A percentile compares a stretch with the other conserved stretches of the same genome.
Evolutionary conservation across 495 filamentous ascomycete genomes (phyloP).

Genomic region (Aspergillus kassunensis): DNA sequence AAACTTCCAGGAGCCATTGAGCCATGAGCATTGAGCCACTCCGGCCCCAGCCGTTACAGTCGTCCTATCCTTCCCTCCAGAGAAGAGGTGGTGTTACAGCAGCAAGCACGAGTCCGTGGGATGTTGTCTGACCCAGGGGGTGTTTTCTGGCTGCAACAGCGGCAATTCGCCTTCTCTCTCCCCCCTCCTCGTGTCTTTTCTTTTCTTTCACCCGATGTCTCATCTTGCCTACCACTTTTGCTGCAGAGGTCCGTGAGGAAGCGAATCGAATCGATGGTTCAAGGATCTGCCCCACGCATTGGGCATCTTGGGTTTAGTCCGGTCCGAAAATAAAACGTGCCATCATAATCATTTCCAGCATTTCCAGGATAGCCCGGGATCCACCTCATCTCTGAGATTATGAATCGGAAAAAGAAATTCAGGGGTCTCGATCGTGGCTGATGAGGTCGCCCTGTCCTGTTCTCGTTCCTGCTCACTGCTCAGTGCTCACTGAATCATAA

Average conservation of each 20-base stretch:
- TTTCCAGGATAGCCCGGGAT: not conserved
- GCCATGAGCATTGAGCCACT: conserved; percentile 21
- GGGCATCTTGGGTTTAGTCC: not conserved
- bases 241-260: conserved; percentile 25
- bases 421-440: conserved; percentile 4
- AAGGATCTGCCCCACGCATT: conserved; percentile 16
- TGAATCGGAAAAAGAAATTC: conserved; percentile 5
- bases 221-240: not conserved
- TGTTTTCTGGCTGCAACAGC: conserved; percentile 1
- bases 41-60: conserved; percentile 5
- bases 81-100: conserved; percentile 10
- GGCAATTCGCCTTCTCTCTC: not conserved
- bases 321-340: not conserved
- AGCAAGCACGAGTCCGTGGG: conserved; percentile 12
- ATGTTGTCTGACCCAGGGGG: conserved; percentile 2
- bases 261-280: conserved; percentile 14
- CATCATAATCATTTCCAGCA: not conserved
- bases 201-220: not conserved
- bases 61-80: no score
- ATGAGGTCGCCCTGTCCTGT: not conserved
- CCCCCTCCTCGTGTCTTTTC: conserved; percentile 1
- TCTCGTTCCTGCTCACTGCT: no score
- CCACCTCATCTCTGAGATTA: not conserved
- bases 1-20: conserved; percentile 23
- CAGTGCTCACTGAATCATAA: no score